Conservation (phyloP, 257 asterid species). For the Capsicum baccatum region DNA sequence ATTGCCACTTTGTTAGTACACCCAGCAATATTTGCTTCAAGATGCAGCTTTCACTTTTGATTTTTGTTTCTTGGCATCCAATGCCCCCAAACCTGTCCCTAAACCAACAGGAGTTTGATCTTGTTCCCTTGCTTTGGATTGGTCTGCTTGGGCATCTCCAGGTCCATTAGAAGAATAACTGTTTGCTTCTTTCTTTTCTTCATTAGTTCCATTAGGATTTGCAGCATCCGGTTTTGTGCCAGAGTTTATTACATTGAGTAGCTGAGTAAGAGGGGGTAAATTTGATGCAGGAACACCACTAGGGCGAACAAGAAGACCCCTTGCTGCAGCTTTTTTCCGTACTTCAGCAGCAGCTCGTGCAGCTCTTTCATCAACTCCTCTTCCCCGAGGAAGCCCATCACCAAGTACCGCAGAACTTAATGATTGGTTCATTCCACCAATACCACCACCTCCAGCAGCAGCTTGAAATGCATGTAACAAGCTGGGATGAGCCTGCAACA, state of each 20-base stretch:
- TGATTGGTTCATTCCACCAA: conserved; percentile 54
- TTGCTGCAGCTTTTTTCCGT: conserved; percentile 91
- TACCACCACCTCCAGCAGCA: conserved; percentile 52
- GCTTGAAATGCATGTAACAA: conserved; percentile 84
- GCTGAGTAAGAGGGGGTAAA: conserved; percentile 67
- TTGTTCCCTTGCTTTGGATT: conserved; percentile 41
- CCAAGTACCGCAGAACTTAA: conserved; percentile 49
- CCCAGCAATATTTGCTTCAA: conserved; percentile 30
- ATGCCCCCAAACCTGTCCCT: conserved; percentile 67
- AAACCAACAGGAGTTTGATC: conserved; percentile 73
- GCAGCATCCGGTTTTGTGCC: conserved; percentile 44
- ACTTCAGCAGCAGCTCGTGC: conserved; percentile 87
- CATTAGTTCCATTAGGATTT: conserved; percentile 38
- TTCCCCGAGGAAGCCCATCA: conserved; percentile 66
- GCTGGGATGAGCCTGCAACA: conserved; percentile 85
- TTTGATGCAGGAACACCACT: conserved; percentile 68
- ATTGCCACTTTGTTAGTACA: conserved; percentile 19
- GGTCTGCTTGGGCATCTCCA: conserved; percentile 35
- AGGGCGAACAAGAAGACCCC: conserved; percentile 73
- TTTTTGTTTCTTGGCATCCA: conserved; percentile 73
- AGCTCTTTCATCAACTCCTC: conserved; percentile 88
- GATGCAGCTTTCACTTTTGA: conserved; percentile 53
- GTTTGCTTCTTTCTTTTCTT: conserved; percentile 48
- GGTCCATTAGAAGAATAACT: conserved; percentile 48
- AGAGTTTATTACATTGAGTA: conserved; percentile 61